These are phyloP conservation scores for Pseudogymnoascus sp. DNA, from an alignment of 2,329 filamentous ascomycete genomes.

Conservation along the genomic window DNA sequence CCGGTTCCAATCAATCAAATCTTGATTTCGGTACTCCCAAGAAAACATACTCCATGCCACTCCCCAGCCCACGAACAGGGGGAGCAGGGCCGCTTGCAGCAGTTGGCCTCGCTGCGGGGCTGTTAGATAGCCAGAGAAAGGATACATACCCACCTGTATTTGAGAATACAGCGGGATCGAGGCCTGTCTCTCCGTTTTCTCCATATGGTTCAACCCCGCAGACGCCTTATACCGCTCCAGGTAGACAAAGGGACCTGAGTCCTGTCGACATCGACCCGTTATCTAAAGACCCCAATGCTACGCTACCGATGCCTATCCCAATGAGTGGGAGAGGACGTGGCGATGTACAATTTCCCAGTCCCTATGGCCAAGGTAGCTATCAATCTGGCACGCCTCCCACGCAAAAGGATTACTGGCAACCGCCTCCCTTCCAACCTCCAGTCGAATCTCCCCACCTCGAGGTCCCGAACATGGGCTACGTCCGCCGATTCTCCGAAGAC, in stretches of 20 bases:
- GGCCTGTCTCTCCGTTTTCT: slow-evolving; percentile 26
- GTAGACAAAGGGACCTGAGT: neutral
- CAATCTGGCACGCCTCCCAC: neutral
- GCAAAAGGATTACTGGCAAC: slow-evolving; percentile 37
- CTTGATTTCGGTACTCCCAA: neutral
- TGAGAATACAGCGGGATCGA: slow-evolving; percentile 18
- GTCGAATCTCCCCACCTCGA: slow-evolving; percentile 32
- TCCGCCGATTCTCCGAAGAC: slow-evolving; percentile 49
- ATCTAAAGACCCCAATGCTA: slow-evolving; percentile 15
- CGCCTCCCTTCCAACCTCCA: slow-evolving; percentile 39
- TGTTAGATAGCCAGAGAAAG: slow-evolving; percentile 17
- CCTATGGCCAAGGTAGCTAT: neutral
- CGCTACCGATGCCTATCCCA: slow-evolving; percentile 23
- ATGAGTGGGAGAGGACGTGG: neutral
- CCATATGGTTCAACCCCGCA: slow-evolving; percentile 18
- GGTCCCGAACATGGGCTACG: slow-evolving; percentile 41
- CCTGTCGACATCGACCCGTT: neutral
- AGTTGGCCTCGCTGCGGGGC: neutral
- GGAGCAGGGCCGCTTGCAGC: neutral
- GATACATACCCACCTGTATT: slow-evolving; percentile 23
- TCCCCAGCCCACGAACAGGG: neutral
- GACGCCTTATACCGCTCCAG: neutral
- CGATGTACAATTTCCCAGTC: neutral
- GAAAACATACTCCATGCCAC: slow-evolving; percentile 4
- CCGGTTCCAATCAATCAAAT: neutral